A percentile compares a stretch with the other conserved stretches of the same genome.
phyloP scores from a whole-genome alignment of 2,329 filamentous ascomycete genomes.

The Pseudogymnoascus sp. region DNA sequence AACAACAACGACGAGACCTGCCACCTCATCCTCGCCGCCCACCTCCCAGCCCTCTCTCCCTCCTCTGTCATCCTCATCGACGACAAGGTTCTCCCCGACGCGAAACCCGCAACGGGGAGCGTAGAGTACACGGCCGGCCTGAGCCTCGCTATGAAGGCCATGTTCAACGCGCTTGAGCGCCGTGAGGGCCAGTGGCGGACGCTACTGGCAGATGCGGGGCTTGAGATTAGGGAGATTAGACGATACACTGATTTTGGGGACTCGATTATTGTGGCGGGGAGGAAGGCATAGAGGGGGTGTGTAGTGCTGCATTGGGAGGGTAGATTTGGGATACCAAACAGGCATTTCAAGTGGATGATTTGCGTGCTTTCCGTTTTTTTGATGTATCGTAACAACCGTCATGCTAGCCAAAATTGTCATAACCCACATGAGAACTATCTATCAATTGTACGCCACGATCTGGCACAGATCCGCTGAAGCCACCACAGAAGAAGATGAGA shows the following conservation, averaged over 20 bases:
- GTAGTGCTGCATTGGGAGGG: not conserved
- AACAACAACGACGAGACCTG: constrained; percentile 26
- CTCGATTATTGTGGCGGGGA: constrained; percentile 20
- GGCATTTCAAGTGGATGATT: too few species aligned
- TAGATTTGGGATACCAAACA: not conserved
- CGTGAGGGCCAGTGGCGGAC: constrained; percentile 24
- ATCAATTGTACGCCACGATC: not conserved
- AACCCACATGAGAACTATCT: not conserved
- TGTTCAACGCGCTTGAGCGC: constrained; percentile 26
- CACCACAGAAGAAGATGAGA: not conserved
- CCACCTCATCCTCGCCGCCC: constrained; percentile 22
- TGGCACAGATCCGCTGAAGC: not conserved
- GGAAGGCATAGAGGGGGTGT: not conserved
- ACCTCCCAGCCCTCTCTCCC: constrained; percentile 12
- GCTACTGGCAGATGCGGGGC: constrained; percentile 20
- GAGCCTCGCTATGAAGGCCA: constrained; percentile 24
- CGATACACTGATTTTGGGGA: constrained; percentile 24
- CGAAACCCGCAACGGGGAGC: constrained; percentile 10
- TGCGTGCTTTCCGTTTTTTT: too few species aligned
- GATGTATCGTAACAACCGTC: too few species aligned
- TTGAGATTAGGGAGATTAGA: constrained; percentile 23
- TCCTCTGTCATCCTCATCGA: constrained; percentile 16
- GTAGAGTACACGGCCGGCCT: constrained; percentile 21
- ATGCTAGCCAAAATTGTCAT: not conserved
- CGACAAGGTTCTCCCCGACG: not conserved